Base-by-base conservation (phyloP, 345 rosid species). In the Corchorus capsularis region DNA sequence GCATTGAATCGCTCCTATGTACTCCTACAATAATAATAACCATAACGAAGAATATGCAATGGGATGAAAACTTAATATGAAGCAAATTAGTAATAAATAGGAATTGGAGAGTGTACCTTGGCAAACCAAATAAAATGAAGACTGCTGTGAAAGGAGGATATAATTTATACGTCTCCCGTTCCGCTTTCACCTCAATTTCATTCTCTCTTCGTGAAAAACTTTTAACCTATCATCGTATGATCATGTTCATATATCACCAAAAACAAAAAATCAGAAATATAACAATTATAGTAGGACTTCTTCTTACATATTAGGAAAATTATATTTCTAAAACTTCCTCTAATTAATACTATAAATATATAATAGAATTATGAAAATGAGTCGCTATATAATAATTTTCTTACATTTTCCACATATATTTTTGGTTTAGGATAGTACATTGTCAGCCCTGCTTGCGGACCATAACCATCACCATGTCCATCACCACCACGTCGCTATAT, bases 121-220 rank as follows among this genome's bases (percentile, higher is more conserved):
- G 73, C 66, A 68, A 67, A 47, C 79, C 73, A 76, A 47, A 67
- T 12, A 45, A 59, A 57, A 68, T 13, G 5, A 17, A n/a, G 14
- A 67, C 17, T 46, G 32, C 34, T 10, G 47, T 34, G n/a, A 27
- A 27, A 27, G 27, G 2, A 9, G 9, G 22, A 54, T 17, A 7
- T 54, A 54, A 5, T 45, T 10, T 12, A 13, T 17, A 0, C n/a
- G 10, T 4, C 19, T 53, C n/a, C 70, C 45, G 1, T 43, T 37
- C 22, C 35, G 11, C 62, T 43, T 37, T 15, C 35, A 17, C 62
- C 12, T 20, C 13, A 14, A 69, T 32, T 7, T 2, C 12, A 3
- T n/a, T 60, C 6, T 70, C 54, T 6, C 47, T 35, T 0, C 14
- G 3, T 41, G 62, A 9, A 41, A 52, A 15, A 2, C 50, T 61